phyloP scores from a whole-genome alignment of 2,329 filamentous ascomycete genomes.

The Neofusicoccum sp. region DNA sequence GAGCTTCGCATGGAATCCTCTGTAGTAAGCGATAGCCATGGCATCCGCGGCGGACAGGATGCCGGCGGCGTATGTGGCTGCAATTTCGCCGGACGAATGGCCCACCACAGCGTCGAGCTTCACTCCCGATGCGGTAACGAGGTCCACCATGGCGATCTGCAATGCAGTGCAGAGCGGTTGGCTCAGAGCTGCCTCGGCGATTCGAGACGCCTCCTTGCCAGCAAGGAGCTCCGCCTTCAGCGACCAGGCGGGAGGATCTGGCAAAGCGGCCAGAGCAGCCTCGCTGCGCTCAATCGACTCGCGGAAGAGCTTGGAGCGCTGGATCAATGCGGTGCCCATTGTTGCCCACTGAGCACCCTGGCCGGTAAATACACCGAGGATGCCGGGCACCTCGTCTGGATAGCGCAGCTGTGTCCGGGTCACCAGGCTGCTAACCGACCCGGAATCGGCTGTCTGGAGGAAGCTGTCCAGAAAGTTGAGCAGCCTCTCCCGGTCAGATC shows the following conservation, averaged over 20 bases:
- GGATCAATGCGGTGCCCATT: slow-evolving; percentile 41
- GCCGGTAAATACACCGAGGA: slow-evolving; percentile 43
- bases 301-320: slow-evolving; percentile 22
- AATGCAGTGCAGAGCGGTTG: slow-evolving; percentile 39
- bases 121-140: slow-evolving; percentile 30
- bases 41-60: slow-evolving; percentile 24
- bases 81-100: slow-evolving; percentile 44
- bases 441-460: neutral
- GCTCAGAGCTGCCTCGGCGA: slow-evolving; percentile 25
- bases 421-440: neutral
- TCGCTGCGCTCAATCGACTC: slow-evolving; percentile 28
- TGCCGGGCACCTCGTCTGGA: neutral
- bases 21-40: slow-evolving; percentile 25
- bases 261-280: slow-evolving; percentile 5
- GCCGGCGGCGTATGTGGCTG: slow-evolving; percentile 36
- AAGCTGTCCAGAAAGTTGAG: neutral
- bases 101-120: slow-evolving; percentile 37
- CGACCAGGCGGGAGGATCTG: slow-evolving; percentile 20
- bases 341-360: slow-evolving; percentile 44
- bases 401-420: neutral
- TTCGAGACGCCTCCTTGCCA: neutral
- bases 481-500: neutral
- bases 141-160: slow-evolving; percentile 34
- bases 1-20: slow-evolving; percentile 20
- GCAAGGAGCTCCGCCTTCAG: slow-evolving; percentile 21